Conservation (phyloP, 129 eudicot genomes). For the Saussurea involucrata region DNA sequence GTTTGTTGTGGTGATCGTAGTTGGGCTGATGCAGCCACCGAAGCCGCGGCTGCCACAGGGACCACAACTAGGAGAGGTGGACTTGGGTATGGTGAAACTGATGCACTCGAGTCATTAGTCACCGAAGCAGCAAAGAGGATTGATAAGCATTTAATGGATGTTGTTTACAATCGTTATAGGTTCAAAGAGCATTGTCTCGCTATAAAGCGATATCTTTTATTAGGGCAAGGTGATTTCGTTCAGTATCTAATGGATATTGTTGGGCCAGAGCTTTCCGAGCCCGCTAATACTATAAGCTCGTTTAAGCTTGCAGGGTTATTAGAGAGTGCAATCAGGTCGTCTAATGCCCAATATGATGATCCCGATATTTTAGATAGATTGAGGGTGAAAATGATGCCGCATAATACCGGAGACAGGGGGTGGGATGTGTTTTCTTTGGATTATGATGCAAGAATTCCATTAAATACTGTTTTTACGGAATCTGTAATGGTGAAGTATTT, state of each 20-base stretch:
- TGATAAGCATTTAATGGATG: slow-evolving; percentile 86
- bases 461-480: slow-evolving; percentile 84
- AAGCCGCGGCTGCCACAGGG: slow-evolving; percentile 94
- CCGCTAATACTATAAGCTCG: slow-evolving; percentile 89
- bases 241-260: slow-evolving; percentile 97
- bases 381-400: slow-evolving; percentile 98
- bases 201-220: slow-evolving; percentile 78
- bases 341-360: slow-evolving; percentile 95
- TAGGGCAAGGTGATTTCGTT: slow-evolving; percentile 98
- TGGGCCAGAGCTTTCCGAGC: slow-evolving; percentile 92
- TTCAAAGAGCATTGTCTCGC: slow-evolving; percentile 99
- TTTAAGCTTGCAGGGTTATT: slow-evolving; percentile 91
- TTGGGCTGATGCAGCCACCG: slow-evolving; percentile 97
- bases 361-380: slow-evolving; percentile 81
- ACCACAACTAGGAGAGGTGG: slow-evolving; percentile 91
- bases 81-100: slow-evolving; percentile 96
- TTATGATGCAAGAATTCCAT: slow-evolving; percentile 81
- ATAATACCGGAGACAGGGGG: slow-evolving; percentile 85
- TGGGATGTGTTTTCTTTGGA: slow-evolving; percentile 99
- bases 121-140: slow-evolving; percentile 89
- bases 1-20: slow-evolving; percentile 95
- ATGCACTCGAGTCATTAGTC: slow-evolving; percentile 91
- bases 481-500: slow-evolving; percentile 81
- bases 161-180: slow-evolving; percentile 68
- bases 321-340: slow-evolving; percentile 88